These are phyloP conservation scores for Pleurotus tuoliensis DNA, from an alignment of 768 basidiomycete genomes.

Conservation along the genomic window DNA sequence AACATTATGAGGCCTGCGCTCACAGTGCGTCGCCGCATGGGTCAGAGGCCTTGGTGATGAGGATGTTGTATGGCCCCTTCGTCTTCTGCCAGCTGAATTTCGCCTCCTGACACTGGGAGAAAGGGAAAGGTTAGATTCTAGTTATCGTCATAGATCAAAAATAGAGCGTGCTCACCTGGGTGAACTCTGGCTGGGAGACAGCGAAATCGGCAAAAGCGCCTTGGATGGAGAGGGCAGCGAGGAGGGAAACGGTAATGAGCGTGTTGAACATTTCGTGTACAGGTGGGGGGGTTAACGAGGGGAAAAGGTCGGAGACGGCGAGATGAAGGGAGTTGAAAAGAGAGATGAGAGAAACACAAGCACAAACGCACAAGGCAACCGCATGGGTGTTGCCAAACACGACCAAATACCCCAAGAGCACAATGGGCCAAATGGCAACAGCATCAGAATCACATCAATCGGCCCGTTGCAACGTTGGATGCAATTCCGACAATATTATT, in stretches of 20 bases:
- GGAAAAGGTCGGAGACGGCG: slow-evolving; percentile 22
- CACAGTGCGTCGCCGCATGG: slow-evolving; percentile 62
- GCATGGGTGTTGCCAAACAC: slow-evolving; percentile 9
- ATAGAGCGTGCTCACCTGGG: slow-evolving; percentile 42
- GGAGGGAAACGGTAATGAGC: slow-evolving; percentile 70
- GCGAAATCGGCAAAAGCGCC: slow-evolving; percentile 51
- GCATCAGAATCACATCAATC: neutral
- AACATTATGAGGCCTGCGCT: slow-evolving; percentile 18
- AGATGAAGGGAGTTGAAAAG: slow-evolving; percentile 21
- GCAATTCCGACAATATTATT: neutral
- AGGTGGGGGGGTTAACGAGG: slow-evolving; percentile 25
- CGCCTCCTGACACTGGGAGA: slow-evolving; percentile 46
- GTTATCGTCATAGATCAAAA: neutral
- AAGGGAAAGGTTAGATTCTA: slow-evolving; percentile 3
- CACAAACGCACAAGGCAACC: slow-evolving; percentile 10
- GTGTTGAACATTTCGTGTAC: slow-evolving; percentile 68
- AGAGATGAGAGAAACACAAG: slow-evolving; percentile 17
- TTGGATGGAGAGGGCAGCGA: slow-evolving; percentile 50
- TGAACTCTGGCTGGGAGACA: slow-evolving; percentile 46
- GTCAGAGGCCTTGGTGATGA: slow-evolving; percentile 47
- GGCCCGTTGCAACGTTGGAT: neutral
- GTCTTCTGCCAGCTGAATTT: slow-evolving; percentile 49
- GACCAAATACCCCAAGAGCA: slow-evolving; percentile 10
- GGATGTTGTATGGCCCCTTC: slow-evolving; percentile 52
- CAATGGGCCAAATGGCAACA: neutral